A percentile compares a stretch with the other conserved stretches of the same genome.
These are phyloP conservation scores for Penicillium malachiteum DNA, from an alignment of 495 filamentous ascomycete genomes.

Conservation along the genomic window DNA sequence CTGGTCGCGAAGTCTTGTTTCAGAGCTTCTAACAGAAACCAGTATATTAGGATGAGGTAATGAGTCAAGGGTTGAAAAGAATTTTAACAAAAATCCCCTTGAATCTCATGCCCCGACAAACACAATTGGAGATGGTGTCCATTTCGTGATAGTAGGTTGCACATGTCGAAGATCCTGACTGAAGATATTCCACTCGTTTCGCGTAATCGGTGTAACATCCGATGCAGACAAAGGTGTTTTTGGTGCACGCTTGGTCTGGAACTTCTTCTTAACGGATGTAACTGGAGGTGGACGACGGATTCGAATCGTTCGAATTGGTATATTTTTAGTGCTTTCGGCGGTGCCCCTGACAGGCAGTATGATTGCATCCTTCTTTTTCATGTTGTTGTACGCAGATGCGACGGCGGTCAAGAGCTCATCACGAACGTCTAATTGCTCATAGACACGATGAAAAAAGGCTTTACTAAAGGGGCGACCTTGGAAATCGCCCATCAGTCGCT, in stretches of 20 bases:
- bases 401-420: conserved; percentile 55
- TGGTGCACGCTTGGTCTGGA: conserved; percentile 33
- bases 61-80: too few species aligned
- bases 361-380: conserved; percentile 51
- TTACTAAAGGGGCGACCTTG: conserved; percentile 57
- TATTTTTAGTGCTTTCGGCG: conserved; percentile 23
- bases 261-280: conserved; percentile 17
- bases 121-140: conserved; percentile 43
- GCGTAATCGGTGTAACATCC: conserved; percentile 47
- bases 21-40: too few species aligned
- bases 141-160: conserved; percentile 42
- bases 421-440: conserved; percentile 59
- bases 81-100: too few species aligned
- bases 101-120: conserved; percentile 34
- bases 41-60: too few species aligned
- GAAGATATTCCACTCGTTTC: conserved; percentile 49
- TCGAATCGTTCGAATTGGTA: conserved; percentile 25
- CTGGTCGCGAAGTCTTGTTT: too few species aligned
- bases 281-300: conserved; percentile 17
- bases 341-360: conserved; percentile 31
- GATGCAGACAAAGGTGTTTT: conserved; percentile 47
- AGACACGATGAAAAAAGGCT: conserved; percentile 58
- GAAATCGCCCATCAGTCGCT: conserved; percentile 60
- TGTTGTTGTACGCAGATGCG: conserved; percentile 55
- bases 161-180: conserved; percentile 32